A percentile compares a stretch with the other conserved stretches of the same genome.
These are phyloP conservation scores for Diaporthe sp. DNA, from an alignment of 2,329 filamentous ascomycete genomes.

Conservation along the genomic window DNA sequence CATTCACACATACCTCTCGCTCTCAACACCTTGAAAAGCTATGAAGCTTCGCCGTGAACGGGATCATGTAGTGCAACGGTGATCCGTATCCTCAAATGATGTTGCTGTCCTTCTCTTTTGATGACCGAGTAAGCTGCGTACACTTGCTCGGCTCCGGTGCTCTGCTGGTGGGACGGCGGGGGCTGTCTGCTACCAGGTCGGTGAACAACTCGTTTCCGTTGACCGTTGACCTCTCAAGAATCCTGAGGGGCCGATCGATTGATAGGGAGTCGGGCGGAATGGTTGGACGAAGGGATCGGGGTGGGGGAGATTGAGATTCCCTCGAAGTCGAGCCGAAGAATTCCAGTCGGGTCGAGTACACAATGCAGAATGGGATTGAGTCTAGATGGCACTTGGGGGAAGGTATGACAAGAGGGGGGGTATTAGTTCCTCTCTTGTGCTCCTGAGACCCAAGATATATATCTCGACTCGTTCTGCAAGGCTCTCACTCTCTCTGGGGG, in stretches of 20 bases:
- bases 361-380: conserved; percentile 40
- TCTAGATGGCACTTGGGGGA: conserved; percentile 35
- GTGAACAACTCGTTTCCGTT: conserved; percentile 28
- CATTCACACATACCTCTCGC: conserved; percentile 43
- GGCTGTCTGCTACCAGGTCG: conserved; percentile 15
- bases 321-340: conserved; percentile 60
- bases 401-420: conserved; percentile 38
- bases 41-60: conserved; percentile 41
- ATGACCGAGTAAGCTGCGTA: conserved; percentile 33
- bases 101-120: conserved; percentile 35
- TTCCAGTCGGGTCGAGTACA: conserved; percentile 47
- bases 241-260: conserved; percentile 30
- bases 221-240: conserved; percentile 36
- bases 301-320: conserved; percentile 57
- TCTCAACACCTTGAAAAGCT: conserved; percentile 44
- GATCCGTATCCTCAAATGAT: conserved; percentile 11
- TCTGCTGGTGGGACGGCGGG: conserved; percentile 25
- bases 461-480: conserved; percentile 39
- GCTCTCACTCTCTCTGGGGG: conserved; percentile 41
- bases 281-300: conserved; percentile 53
- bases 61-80: conserved; percentile 44
- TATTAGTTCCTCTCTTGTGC: conserved; percentile 39
- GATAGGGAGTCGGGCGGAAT: conserved; percentile 36
- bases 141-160: conserved; percentile 30
- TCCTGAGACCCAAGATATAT: conserved; percentile 24